Evolutionary conservation across 2,329 filamentous ascomycete species (phyloP).

Genomic region (Colletotrichum theobromicola): DNA sequence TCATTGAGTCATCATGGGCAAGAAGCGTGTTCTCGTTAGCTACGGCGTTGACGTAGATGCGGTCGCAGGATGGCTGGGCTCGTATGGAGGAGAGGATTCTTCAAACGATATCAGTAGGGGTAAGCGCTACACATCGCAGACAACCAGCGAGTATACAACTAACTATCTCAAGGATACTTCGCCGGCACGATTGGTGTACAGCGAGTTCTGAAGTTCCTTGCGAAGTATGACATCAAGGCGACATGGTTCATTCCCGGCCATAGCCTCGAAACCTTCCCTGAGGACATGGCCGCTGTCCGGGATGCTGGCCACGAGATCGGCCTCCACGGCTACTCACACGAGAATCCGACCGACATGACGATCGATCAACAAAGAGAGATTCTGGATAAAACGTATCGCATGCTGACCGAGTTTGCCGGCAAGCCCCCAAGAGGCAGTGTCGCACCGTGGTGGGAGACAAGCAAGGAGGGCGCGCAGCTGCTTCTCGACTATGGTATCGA

Average conservation of each 20-base stretch:
- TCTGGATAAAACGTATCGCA: conserved; percentile 74
- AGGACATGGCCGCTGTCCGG: conserved; percentile 47
- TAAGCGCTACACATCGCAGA: conserved; percentile 25
- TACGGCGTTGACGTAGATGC: conserved; percentile 79
- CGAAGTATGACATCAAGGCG: conserved; percentile 74
- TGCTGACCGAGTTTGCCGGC: conserved; percentile 72
- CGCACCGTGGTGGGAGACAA: conserved; percentile 78
- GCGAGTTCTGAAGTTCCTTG: conserved; percentile 72
- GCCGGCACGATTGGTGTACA: conserved; percentile 71
- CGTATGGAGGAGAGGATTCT: conserved; percentile 75
- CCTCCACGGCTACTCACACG: conserved; percentile 76
- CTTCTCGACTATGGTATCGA: conserved; percentile 71
- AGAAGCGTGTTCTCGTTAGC: conserved; percentile 44
- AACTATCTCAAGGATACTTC: conserved; percentile 57
- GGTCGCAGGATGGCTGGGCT: conserved; percentile 78
- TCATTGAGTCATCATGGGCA: conserved; percentile 31
- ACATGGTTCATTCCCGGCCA: conserved; percentile 58
- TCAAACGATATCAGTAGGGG: conserved; percentile 75
- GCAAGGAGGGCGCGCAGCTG: conserved; percentile 69
- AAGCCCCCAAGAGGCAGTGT: conserved; percentile 76
- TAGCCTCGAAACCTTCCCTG: conserved; percentile 53
- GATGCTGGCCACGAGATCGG: conserved; percentile 56
- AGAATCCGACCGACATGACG: conserved; percentile 75
- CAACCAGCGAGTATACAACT: background rate
- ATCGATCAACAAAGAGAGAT: conserved; percentile 78